phyloP scores from a whole-genome alignment of 2,329 filamentous ascomycete genomes.

The Cytospora chrysosperma region DNA sequence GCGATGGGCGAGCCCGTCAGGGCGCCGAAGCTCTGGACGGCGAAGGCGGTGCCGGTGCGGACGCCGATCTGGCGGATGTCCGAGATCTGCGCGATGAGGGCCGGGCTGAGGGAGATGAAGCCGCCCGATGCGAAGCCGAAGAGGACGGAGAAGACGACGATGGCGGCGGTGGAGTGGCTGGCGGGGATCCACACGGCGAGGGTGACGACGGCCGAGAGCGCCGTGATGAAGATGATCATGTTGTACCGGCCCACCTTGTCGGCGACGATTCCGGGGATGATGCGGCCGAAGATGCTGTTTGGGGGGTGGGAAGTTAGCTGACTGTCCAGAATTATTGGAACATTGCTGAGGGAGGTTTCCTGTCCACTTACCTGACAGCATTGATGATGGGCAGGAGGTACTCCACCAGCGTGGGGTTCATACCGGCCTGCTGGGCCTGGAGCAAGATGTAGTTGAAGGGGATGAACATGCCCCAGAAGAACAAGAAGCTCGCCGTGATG shows the following conservation, averaged over 20 bases:
- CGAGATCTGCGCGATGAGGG: constrained; percentile 59
- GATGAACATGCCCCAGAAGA: constrained; percentile 55
- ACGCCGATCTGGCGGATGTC: constrained; percentile 60
- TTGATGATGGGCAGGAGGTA: constrained; percentile 59
- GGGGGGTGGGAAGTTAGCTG: neutral
- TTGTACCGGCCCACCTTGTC: constrained; percentile 42
- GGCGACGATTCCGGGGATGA: constrained; percentile 49
- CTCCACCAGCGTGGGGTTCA: constrained; percentile 40
- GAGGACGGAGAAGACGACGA: constrained; percentile 59
- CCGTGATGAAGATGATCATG: constrained; percentile 46
- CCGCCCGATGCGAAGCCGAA: constrained; percentile 67
- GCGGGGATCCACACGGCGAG: constrained; percentile 45
- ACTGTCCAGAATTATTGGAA: too few species aligned
- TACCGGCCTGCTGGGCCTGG: constrained; percentile 45
- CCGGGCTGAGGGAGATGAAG: constrained; percentile 58
- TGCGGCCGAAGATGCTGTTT: constrained; percentile 49
- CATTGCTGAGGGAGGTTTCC: neutral
- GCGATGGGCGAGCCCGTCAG: constrained; percentile 59
- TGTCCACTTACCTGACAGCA: constrained; percentile 43
- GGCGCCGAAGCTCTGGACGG: constrained; percentile 54
- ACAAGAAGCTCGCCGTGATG: constrained; percentile 49
- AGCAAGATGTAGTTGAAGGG: constrained; percentile 54
- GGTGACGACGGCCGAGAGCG: constrained; percentile 40
- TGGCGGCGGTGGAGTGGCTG: constrained; percentile 45
- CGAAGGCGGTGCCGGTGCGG: constrained; percentile 57